Evolutionary conservation across 164 flowering plant species (phyloP), one percentile per base, ranked within the genome.

Genomic region (Chloranthus sessilifolius): DNA sequence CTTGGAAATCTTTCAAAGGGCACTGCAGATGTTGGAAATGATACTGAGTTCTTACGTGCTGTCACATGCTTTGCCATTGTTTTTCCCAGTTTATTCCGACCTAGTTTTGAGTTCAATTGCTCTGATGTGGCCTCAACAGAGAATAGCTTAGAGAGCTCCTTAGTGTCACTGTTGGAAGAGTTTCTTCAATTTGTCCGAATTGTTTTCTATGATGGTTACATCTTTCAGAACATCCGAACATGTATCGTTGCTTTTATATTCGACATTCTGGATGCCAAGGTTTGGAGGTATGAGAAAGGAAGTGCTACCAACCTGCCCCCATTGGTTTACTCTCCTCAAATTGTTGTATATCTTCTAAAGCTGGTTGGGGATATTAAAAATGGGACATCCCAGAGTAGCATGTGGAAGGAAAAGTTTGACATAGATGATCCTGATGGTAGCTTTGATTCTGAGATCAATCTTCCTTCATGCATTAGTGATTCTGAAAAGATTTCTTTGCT

Each of bases 231-330:
- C 66, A 56, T 92, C 23, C 86, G 72, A 71, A 82, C 84, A 51
- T 85, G 83, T 49, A 61, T 83, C 10, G 34, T 76, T 52, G 94
- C 95, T 71, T 77, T 84, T 25, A 52, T 82, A 31, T 60, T 88
- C 64, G 75, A 62, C 36, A 72, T 60, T 63, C 66, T 82, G 69
- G 82, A 76, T 56, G 60, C 74, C 52, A 56, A 65, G 52, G 45
- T 70, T 21, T 85, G 91, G 94, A 78, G 77, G 49, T 81, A 74
- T 55, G 65, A 63, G 60, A 79, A 63, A 34, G 64, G 78, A 20
- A 51, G 50, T 47, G 25, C 65, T 43, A 75, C 46, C 44, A n/a
- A 46, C 35, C 83, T 65, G 70, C 73, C 81, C 11, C 91, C 99
- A 5, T 49, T 88, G 55, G 83, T 68, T 53, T 92, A 79, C 69